Base-by-base conservation (phyloP, 2,329 filamentous ascomycete genomes). In the Colletotrichum truncatum region DNA sequence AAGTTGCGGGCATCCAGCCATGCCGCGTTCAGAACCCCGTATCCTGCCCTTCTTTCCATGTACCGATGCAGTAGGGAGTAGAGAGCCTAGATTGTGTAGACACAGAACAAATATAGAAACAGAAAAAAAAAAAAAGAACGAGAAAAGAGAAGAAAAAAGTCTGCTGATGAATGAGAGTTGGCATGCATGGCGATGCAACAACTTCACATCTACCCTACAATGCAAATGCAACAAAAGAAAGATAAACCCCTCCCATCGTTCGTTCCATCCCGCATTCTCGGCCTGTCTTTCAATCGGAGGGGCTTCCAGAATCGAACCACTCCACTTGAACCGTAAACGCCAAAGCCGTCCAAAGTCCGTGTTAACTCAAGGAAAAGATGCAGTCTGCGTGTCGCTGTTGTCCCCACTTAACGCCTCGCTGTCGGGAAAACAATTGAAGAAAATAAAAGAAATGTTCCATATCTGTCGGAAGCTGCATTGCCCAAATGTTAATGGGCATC, bases 351-450 rank as follows among this genome's bases (percentile, higher is more conserved):
- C 46, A 14, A n/a, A 25, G 16, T 18, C 58, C 36, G n/a, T 23
- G n/a, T 21, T 32, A 56, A 66, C 58, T 64, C 51, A 66, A 66
- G 64, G 64, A 64, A 66, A 58, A 36, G 60, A 58, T 66, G 64
- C 64, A 66, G 59, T 66, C 64, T 66, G 64, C 64, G 59, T 66
- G 43, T 65, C 45, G 52, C 60, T 64, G 59, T 64, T 58, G 30
- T 63, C 49, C 59, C 64, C 59, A 39, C 18, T 36, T 34, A 66
- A 66, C 64, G 64, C 64, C 64, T 66, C 64, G 64, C 64, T 66
- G 45, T 65, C 41, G 49, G 54, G 57, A 48, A 65, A 51, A 43
- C 49, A 28, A 65, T 52, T 49, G 26, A 43, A 46, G 26, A 66
- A 58, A 67, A 60, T 67, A 23, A 32, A 25, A 57, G 41, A 12